These are phyloP conservation scores for Amanita pallidorosea DNA, from an alignment of 768 basidiomycete species.

Conservation along the genomic window DNA sequence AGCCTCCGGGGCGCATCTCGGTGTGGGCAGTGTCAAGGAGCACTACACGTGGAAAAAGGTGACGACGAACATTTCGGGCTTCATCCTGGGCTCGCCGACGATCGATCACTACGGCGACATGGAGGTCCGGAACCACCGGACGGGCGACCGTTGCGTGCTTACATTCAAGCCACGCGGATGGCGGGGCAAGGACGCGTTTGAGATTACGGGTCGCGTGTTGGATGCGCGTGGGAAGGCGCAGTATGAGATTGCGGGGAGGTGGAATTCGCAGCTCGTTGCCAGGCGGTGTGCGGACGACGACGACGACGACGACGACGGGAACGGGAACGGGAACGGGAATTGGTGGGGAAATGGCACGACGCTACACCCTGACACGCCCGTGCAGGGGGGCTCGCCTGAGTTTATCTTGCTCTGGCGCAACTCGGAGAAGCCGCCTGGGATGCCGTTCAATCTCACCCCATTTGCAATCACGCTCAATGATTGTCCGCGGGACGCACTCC, in stretches of 20 bases:
- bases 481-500: constrained; percentile 59
- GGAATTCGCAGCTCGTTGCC: constrained; percentile 92
- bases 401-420: constrained; percentile 91
- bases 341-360: constrained; percentile 10
- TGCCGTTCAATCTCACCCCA: constrained; percentile 93
- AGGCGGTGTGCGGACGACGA: constrained; percentile 47
- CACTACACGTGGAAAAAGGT: constrained; percentile 97
- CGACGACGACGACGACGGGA: constrained; percentile 17
- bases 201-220: constrained; percentile 80
- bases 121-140: constrained; percentile 87
- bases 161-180: constrained; percentile 97
- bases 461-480: constrained; percentile 91
- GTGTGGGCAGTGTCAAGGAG: constrained; percentile 57
- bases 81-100: constrained; percentile 81
- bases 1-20: constrained; percentile 24
- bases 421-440: constrained; percentile 62
- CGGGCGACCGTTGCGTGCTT: constrained; percentile 74
- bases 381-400: constrained; percentile 40
- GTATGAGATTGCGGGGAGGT: constrained; percentile 90
- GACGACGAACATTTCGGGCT: constrained; percentile 83
- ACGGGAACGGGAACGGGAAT: constrained; percentile 19
- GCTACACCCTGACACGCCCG: constrained; percentile 62
- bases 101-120: constrained; percentile 96
- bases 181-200: constrained; percentile 85
- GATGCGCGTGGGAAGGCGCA: constrained; percentile 52